A percentile compares a stretch with the other conserved stretches of the same genome.
phyloP scores from a whole-genome alignment of 2,329 filamentous ascomycete genomes.

The Saccharata proteae region DNA sequence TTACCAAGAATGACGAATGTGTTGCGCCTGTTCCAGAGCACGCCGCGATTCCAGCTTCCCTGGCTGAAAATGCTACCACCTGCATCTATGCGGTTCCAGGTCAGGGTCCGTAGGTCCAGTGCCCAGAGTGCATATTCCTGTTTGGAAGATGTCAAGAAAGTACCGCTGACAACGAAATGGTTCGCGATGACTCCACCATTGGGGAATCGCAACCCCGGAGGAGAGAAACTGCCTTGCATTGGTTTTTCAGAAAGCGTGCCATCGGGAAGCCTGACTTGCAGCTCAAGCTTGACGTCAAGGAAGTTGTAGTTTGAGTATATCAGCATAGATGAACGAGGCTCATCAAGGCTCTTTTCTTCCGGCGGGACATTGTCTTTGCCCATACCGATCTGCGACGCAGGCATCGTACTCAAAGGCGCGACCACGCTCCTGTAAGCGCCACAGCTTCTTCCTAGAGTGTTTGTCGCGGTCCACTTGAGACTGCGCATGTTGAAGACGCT shows the following conservation, averaged over 20 bases:
- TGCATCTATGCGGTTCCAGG: constrained; percentile 92
- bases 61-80: constrained; percentile 86
- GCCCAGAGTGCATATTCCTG: constrained; percentile 98
- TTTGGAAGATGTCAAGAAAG: constrained; percentile 93
- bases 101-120: constrained; percentile 73
- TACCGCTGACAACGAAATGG: constrained; percentile 94
- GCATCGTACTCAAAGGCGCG: constrained; percentile 60
- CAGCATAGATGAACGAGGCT: constrained; percentile 67
- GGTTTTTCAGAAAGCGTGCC: constrained; percentile 74
- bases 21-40: constrained; percentile 87
- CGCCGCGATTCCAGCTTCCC: constrained; percentile 93
- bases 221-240: constrained; percentile 78
- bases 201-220: constrained; percentile 85
- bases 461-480: constrained; percentile 89
- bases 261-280: constrained; percentile 78
- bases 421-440: constrained; percentile 95
- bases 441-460: constrained; percentile 77
- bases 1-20: constrained; percentile 94
- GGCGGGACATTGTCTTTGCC: constrained; percentile 21
- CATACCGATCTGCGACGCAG: constrained; percentile 55
- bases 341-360: constrained; percentile 25
- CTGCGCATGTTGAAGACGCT: constrained; percentile 95
- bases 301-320: constrained; percentile 99
- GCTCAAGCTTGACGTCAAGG: constrained; percentile 86
- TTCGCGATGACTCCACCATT: constrained; percentile 93